Base-by-base conservation (phyloP, 352 stramenopile species). In the Pythium vanterpoolii region DNA sequence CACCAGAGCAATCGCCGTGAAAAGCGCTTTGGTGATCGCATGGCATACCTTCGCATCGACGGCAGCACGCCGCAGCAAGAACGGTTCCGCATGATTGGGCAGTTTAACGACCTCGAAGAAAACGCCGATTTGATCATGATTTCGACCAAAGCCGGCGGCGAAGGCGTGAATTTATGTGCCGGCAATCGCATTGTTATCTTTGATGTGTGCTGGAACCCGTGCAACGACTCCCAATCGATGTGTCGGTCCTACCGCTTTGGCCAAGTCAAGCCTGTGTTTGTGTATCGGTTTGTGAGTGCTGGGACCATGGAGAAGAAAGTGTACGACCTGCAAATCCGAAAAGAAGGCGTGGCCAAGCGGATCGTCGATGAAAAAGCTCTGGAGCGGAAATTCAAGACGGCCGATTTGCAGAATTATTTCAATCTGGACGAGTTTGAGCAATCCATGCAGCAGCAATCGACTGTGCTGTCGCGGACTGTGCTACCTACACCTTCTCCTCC, bases 241-340 rank as follows among this genome's bases (percentile, higher is more conserved):
- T 97, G 90, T 64, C 85, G 91, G 21, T 96, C 79, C 14, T 97
- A 97, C 51, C 88, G 91, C 9, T 97, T 97, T 66, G 91, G 92
- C 1, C 93, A 98, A 60, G 86, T 72, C 0, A 97, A 97, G 57
- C 76, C 82, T 9, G 91, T 98, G 16, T 97, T 90, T 60, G 90
- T 98, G 4, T 98, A 98, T 51, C 84, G 90, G 0, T 91, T 98
- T 23, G 90, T 98, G 44, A 85, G 88, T 14, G 87, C 80, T 27
- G 89, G 87, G 1, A 98, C 93, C 8, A 96, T 98, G 74, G 93
- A 98, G 70, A 95, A 97, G 60, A 96, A 96, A 49, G 89, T 97
- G 18, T 96, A 96, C 53, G 84, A 96, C 60, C 66, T 95, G 26
- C 89, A 97, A 59, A 95, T 95, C 56, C 82, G 80, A 27, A 97